phyloP scores from a whole-genome alignment of 495 filamentous ascomycete genomes.

The Oidiodendron maius region DNA sequence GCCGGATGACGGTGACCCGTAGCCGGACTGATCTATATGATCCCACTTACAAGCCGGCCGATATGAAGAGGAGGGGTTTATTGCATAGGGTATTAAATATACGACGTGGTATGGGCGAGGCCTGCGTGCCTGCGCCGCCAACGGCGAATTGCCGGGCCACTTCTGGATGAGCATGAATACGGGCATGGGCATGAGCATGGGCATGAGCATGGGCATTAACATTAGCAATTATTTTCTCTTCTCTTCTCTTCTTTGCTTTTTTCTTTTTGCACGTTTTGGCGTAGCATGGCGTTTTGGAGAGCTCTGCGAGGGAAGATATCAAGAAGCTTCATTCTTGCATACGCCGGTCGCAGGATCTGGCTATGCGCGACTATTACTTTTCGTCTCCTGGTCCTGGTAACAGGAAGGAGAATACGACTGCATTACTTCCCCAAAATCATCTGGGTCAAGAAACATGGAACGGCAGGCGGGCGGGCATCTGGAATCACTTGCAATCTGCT shows the following conservation, averaged over 20 bases:
- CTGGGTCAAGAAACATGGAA: neutral
- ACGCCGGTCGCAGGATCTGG: neutral
- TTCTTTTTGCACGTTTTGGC: neutral
- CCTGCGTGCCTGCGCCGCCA: neutral
- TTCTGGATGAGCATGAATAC: neutral
- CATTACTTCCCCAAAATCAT: neutral
- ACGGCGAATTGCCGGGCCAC: neutral
- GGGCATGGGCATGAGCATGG: too few relatives aligned
- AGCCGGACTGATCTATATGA: constrained; percentile 3
- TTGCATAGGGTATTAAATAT: constrained; percentile 37
- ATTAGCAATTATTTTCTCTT: too few relatives aligned
- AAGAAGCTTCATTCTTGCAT: neutral
- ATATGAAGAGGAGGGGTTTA: constrained; percentile 32
- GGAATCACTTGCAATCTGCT: too few relatives aligned
- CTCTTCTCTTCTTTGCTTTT: neutral
- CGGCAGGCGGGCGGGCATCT: too few relatives aligned
- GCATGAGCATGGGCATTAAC: too few relatives aligned
- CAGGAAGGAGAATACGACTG: neutral
- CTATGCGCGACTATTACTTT: neutral
- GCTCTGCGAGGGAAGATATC: neutral
- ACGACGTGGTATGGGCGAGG: neutral
- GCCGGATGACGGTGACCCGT: constrained; percentile 12
- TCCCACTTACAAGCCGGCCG: constrained; percentile 12
- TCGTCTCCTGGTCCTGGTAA: neutral
- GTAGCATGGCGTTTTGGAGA: neutral